Conservation (phyloP, 805 yeast species). For the Candida piceae region DNA sequence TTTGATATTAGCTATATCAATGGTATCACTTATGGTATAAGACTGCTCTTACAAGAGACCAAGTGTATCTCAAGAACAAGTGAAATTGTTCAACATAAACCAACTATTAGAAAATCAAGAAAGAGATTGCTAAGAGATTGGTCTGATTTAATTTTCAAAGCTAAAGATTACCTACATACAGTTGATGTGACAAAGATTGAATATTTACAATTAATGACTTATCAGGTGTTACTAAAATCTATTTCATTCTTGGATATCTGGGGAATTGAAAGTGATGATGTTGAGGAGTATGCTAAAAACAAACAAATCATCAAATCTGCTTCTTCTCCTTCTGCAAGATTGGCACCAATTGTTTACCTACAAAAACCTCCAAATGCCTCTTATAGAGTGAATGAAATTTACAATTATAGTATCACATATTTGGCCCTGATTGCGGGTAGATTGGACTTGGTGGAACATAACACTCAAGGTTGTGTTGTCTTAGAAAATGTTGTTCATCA, state of each 20-base stretch:
- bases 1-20: slow-evolving; percentile 56
- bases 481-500: slow-evolving; percentile 66
- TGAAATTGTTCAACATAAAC: slow-evolving; percentile 58
- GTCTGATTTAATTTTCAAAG: slow-evolving; percentile 73
- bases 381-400: slow-evolving; percentile 59
- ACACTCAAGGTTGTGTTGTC: slow-evolving; percentile 61
- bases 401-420: slow-evolving; percentile 54
- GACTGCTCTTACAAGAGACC: slow-evolving; percentile 56
- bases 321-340: slow-evolving; percentile 4
- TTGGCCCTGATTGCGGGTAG: slow-evolving; percentile 69
- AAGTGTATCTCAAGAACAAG: slow-evolving; percentile 73
- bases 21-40: slow-evolving; percentile 68
- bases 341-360: slow-evolving; percentile 38
- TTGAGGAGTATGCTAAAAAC: slow-evolving; percentile 18
- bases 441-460: slow-evolving; percentile 71
- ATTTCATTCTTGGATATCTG: slow-evolving; percentile 63
- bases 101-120: slow-evolving; percentile 57
- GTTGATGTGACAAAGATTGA: slow-evolving; percentile 53
- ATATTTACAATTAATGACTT: slow-evolving; percentile 56
- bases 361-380: slow-evolving; percentile 55
- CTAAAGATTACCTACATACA: slow-evolving; percentile 68
- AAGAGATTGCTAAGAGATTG: slow-evolving; percentile 72
- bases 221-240: slow-evolving; percentile 63
- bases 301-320: slow-evolving; percentile 4
- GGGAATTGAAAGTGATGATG: slow-evolving; percentile 55